These are phyloP conservation scores for Diplodia seriata DNA, from an alignment of 2,329 filamentous ascomycete species.

Conservation along the genomic window DNA sequence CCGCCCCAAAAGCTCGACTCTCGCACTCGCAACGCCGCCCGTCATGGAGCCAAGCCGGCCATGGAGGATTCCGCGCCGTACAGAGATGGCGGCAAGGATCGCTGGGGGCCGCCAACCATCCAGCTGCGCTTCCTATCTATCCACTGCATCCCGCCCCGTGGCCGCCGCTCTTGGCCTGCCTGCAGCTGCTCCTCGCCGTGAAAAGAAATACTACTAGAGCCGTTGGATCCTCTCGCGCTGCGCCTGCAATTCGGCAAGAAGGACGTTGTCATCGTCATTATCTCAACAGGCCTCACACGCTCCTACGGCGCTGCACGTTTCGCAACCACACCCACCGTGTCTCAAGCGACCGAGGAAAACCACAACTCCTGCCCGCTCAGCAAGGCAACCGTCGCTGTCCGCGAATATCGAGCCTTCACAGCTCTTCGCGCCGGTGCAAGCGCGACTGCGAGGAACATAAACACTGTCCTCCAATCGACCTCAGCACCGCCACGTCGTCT, in stretches of 20 bases:
- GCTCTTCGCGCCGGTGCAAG: background rate
- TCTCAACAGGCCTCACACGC: conserved; percentile 19
- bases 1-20: conserved; percentile 5
- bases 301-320: conserved; percentile 32
- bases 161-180: conserved; percentile 1
- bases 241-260: background rate
- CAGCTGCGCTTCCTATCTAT: conserved; percentile 1
- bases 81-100: conserved; percentile 35
- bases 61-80: conserved; percentile 35
- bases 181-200: conserved; percentile 11
- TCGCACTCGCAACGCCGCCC: conserved; percentile 2
- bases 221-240: background rate
- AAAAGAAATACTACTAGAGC: background rate
- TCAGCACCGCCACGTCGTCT: background rate
- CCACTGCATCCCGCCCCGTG: conserved; percentile 25
- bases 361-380: background rate
- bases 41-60: conserved; percentile 16
- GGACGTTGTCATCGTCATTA: background rate
- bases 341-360: conserved; percentile 11
- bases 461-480: conserved; percentile 13
- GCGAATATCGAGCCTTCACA: background rate
- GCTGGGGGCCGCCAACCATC: background rate
- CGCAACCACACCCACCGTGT: conserved; percentile 14
- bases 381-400: background rate
- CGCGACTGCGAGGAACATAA: conserved; percentile 6